Evolutionary conservation across 78 protist genomes (phyloP), one percentile per base, ranked within the genome.

Genomic region (Tieghemostelium lacteum): DNA sequence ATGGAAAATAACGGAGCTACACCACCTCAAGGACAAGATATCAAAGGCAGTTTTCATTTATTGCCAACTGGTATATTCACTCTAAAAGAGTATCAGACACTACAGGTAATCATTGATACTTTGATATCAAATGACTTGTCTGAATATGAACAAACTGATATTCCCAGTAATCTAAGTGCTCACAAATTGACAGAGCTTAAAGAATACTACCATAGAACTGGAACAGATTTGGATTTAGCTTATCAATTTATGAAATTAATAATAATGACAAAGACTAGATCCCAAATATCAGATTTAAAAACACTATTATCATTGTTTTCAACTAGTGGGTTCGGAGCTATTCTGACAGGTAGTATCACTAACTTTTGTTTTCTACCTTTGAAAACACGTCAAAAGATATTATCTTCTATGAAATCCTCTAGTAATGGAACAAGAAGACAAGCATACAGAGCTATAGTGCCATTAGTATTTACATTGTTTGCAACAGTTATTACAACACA

Each of bases 211-310:
- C 52, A 49, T 26, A 83, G 91, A 66, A 64, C 40, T 36, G 50
- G 78, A 55, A 36, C 76, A n/a, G 91, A 83, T 60, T 70, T 83
- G 54, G 91, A 83, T 69, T 28, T 83, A 29, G 80, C 91, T 31
- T 34, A 55, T 31, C 72, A 69, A 2, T 83, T 83, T 60, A 40
- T 83, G 42, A 83, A 69, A 58, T 20, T 42, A 20, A 28, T 83
- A 28, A 22, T 36, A 20, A 20, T 24, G 26, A 69, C 91, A 24
- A 83, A 31, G 33, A 58, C 73, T 31, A 54, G 70, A 16, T 33
- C 67, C 19, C 91, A 83, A 33, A 83, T 83, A 40, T 42, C 36
- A 55, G 91, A 83, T 60, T 83, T 83, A 28, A 83, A 83, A 20
- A 66, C 69, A 28, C 29, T 83, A 14, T 58, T 83, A 19, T 71